These are phyloP conservation scores for Linum tenue DNA, from an alignment of 345 rosid genomes.

Conservation along the genomic window DNA sequence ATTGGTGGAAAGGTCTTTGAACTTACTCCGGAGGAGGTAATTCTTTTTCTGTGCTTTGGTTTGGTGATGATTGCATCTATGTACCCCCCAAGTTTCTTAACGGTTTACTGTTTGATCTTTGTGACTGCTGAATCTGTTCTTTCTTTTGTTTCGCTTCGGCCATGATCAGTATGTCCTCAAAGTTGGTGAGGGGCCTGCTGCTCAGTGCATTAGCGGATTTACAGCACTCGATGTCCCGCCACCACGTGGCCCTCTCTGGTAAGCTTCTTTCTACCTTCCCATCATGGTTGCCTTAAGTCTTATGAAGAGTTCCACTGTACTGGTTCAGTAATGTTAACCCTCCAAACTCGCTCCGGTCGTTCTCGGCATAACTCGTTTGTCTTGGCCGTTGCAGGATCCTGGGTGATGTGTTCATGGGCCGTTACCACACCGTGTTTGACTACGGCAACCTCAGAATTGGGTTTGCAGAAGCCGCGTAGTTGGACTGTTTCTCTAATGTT, in stretches of 20 bases:
- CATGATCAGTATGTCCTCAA: constrained; percentile 68
- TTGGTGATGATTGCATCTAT: not conserved
- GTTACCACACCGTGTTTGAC: constrained; percentile 74
- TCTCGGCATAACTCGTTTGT: no score
- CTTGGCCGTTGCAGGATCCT: constrained; percentile 47
- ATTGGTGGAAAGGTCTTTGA: constrained; percentile 69
- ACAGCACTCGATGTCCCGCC: constrained; percentile 72
- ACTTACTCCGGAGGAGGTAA: constrained; percentile 73
- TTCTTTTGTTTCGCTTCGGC: not conserved
- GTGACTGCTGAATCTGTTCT: not conserved
- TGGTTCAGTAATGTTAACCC: no score
- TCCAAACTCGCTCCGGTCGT: no score
- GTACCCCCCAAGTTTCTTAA: not conserved
- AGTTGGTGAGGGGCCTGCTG: constrained; percentile 60
- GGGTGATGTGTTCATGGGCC: constrained; percentile 80
- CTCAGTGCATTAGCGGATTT: constrained; percentile 93
- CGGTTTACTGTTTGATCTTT: not conserved
- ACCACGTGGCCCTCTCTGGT: constrained; percentile 96
- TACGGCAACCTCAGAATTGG: constrained; percentile 70
- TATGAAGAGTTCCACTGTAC: no score
- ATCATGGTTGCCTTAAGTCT: not conserved
- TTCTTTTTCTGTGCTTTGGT: not conserved
- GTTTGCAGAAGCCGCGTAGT: constrained; percentile 68
- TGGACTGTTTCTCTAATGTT: not conserved
- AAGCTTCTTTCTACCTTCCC: constrained; percentile 2